Base-by-base conservation (phyloP, 371 early-diverging fungal genomes). In the Mucor racemosus region DNA sequence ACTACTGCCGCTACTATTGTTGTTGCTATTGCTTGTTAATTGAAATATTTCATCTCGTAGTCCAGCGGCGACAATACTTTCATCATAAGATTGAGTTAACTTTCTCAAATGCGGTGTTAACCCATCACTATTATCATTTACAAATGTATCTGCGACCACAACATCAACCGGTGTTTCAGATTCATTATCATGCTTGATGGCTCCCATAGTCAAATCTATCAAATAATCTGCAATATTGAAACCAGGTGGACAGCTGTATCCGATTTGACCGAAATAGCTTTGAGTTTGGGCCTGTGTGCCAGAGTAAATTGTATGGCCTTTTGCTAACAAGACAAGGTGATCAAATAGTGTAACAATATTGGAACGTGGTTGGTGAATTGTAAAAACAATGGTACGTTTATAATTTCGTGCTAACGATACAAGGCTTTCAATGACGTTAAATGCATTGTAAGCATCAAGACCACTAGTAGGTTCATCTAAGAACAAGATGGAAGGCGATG, bases 401-500 rank as follows among this genome's bases (percentile, higher is more conserved):
- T 90, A 89, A 31, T 86, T 80, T 31, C 89, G 83, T 0, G 98
- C 97, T 31, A 99, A 73, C 0, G 88, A 84, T 8, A 91, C 92
- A 19, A 99, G 81, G 19, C 91, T 89, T 48, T 93, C 87, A 40
- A 99, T 88, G 5, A 99, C 95, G 58, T 94, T 93, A 61, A 90
- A 88, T 0, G 99, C 97, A 67, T 94, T 97, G 77, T 92, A 95
- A 4, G 94, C 83, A 75, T 98, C 99, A 41, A 93, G 80, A 55
- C 99, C 97, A 62, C 91, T 91, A 3, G 97, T 96, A 10, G 96
- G 96, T 73, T 99, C 99, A 73, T 99, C 99, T 73, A 98, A 73
- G 69, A 98, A 95, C 60, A 98, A 73, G 36, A 97, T 85, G 9
- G 90, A 88, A 4, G 99, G 95, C 34, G 95, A 92, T 1, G 94